A percentile compares a stretch with the other conserved stretches of the same genome.
phyloP scores from a whole-genome alignment of 139 green algal species.

The Nannochloris sp. region DNA sequence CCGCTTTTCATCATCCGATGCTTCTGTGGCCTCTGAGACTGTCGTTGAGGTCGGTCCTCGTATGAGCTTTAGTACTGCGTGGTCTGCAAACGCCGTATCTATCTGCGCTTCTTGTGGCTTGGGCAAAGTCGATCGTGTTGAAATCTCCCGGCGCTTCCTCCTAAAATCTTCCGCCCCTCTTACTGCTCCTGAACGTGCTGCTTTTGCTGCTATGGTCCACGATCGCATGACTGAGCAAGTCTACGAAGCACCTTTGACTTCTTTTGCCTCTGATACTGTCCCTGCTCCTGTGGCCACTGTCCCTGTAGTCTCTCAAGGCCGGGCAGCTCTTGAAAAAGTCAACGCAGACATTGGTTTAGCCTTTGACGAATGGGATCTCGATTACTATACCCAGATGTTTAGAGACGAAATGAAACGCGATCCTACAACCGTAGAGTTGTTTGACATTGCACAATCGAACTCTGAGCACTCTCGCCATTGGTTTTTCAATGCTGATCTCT shows the following conservation, averaged over 20 bases:
- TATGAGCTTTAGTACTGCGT: slow-evolving; percentile 92
- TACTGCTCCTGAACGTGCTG: slow-evolving; percentile 9
- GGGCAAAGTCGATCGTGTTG: slow-evolving; percentile 69
- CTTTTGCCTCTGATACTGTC: slow-evolving; percentile 51
- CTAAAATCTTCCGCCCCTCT: slow-evolving; percentile 41
- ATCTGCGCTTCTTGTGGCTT: slow-evolving; percentile 89
- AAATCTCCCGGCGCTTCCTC: slow-evolving; percentile 69
- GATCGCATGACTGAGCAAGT: slow-evolving; percentile 96
- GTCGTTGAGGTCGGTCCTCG: slow-evolving; percentile 74
- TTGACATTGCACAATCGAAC: slow-evolving; percentile 98
- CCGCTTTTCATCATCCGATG: slow-evolving; percentile 22
- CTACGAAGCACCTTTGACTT: slow-evolving; percentile 65
- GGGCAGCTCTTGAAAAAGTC: slow-evolving; percentile 74
- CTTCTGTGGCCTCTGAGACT: slow-evolving; percentile 6
- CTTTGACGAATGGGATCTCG: slow-evolving; percentile 96
- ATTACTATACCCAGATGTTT: slow-evolving; percentile 89
- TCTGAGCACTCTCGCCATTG: slow-evolving; percentile 81
- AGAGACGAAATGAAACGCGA: slow-evolving; percentile 83
- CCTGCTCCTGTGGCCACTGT: slow-evolving; percentile 68
- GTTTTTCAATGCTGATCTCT: slow-evolving; percentile 88
- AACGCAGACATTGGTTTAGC: slow-evolving; percentile 90
- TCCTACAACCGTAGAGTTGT: slow-evolving; percentile 98
- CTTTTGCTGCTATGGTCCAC: slow-evolving; percentile 74
- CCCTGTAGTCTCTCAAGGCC: slow-evolving; percentile 73
- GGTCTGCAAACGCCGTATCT: slow-evolving; percentile 93